Base-by-base conservation (phyloP, 257 asterid genomes). In the Nicotiana otophora region DNA sequence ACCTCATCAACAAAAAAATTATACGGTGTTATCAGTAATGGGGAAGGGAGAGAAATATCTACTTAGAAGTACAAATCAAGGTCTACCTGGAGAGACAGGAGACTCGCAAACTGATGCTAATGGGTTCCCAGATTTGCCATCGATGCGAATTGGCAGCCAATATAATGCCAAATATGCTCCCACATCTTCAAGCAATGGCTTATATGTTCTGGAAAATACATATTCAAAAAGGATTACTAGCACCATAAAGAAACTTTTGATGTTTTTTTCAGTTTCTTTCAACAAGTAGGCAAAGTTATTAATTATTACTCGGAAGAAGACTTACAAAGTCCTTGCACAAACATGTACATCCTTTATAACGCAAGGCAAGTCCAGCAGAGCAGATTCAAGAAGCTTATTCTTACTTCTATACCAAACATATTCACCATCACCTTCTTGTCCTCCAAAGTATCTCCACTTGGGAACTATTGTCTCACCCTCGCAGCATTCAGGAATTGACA, bases 381-480 rank as follows among this genome's bases (percentile, higher is more conserved):
- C 88, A 88, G 98, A 86, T 83, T 82, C 91, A 12, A 85, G 85
- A 84, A 92, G 93, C 92, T 89, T 94, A 80, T 86, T 66, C 88
- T 89, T 90, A 17, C 91, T 82, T 84, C 99, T 91, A 87, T 89
- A 93, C 99, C 99, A 96, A 51, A 86, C 89, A 84, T 90, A 96
- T 86, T 92, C 90, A 68, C 98, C 95, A 84, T 65, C 88, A 84
- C 98, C 99, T 89, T 96, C 98, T 85, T 70, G 86, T 62, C 99
- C 99, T 81, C 99, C 98, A 74, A 94, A 94, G 82, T 96, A 94
- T 80, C 84, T 90, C 82, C 89, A 86, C 78, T 74, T 84, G 34
- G 97, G 98, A 87, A 93, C 88, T 90, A 93, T 91, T 87, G 89
- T 88, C 87, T 91, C 85, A 80, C 94, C 98, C 91, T 96, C 98